Percentiles rank a stretch among this genome's conserved stretches.
Conservation (phyloP, 2,329 filamentous ascomycete species). For the Blastomyces parvus region DNA sequence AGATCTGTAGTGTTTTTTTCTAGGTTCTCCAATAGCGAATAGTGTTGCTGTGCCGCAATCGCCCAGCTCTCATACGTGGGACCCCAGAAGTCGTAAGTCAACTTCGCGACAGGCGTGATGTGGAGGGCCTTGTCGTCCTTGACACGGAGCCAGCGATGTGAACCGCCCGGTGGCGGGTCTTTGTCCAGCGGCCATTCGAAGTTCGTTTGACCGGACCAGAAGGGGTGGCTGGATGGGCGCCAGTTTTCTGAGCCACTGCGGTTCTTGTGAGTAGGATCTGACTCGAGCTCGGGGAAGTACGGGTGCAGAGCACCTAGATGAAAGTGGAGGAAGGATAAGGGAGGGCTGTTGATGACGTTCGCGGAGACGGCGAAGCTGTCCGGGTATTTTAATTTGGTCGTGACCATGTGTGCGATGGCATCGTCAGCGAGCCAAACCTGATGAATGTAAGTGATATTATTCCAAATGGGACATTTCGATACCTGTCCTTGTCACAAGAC, state of each 20-base stretch:
- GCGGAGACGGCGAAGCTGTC: conserved; percentile 46
- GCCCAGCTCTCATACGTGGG: conserved; percentile 42
- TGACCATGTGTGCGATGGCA: conserved; percentile 46
- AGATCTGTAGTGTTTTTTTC: conserved; percentile 37
- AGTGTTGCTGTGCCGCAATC: conserved; percentile 39
- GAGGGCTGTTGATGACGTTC: conserved; percentile 49
- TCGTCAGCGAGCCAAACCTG: conserved; percentile 33
- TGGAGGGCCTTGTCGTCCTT: conserved; percentile 26
- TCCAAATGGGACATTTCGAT: not conserved
- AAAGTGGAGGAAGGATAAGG: conserved; percentile 46
- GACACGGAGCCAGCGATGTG: conserved; percentile 41
- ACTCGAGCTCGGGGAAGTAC: conserved; percentile 42
- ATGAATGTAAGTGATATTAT: not conserved
- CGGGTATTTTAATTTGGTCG: conserved; percentile 44
- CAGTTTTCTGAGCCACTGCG: not conserved
- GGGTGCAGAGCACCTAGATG: conserved; percentile 46
- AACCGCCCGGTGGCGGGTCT: conserved; percentile 6
- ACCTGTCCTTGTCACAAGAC: not conserved
- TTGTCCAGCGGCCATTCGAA: conserved; percentile 10
- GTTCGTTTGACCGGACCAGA: conserved; percentile 9
- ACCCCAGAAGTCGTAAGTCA: conserved; percentile 40
- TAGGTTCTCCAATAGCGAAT: conserved; percentile 42
- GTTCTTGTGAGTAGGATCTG: not conserved
- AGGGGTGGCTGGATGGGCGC: conserved; percentile 12
- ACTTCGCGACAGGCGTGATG: conserved; percentile 39